Evolutionary conservation across 495 filamentous ascomycete genomes (phyloP).

Genomic region (Hypoxylon crocopeplum): DNA sequence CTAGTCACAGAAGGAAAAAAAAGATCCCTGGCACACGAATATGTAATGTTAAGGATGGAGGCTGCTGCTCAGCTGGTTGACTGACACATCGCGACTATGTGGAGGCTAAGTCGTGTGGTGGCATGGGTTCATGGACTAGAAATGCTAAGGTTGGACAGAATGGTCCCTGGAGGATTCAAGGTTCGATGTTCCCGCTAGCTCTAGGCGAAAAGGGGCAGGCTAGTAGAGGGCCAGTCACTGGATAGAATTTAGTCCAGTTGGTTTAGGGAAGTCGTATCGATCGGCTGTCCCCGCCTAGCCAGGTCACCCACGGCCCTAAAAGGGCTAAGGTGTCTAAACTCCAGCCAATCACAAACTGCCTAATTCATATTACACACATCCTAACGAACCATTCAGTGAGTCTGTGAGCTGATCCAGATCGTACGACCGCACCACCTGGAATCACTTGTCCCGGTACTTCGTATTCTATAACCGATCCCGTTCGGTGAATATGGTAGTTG

Average conservation of each 20-base stretch:
- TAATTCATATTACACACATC: slow-evolving; percentile 33
- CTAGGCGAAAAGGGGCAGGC: slow-evolving; percentile 12
- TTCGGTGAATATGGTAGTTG: slow-evolving; percentile 13
- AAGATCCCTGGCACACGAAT: slow-evolving; percentile 3
- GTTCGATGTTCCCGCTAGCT: too few species aligned
- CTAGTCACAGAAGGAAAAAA: slow-evolving; percentile 4
- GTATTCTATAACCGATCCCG: not conserved
- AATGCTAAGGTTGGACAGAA: not conserved
- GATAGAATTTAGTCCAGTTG: not conserved
- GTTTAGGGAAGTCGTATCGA: slow-evolving; percentile 8
- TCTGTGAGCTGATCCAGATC: slow-evolving; percentile 36
- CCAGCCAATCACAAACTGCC: slow-evolving; percentile 6
- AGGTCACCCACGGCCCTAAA: slow-evolving; percentile 31
- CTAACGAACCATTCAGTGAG: slow-evolving; percentile 25
- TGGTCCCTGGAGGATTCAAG: too few species aligned
- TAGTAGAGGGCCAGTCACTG: not conserved
- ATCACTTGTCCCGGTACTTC: slow-evolving; percentile 24
- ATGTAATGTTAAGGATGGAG: not conserved
- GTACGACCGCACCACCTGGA: slow-evolving; percentile 34
- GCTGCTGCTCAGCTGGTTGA: too few species aligned
- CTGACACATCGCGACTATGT: too few species aligned
- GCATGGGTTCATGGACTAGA: not conserved
- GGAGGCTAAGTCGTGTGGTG: too few species aligned
- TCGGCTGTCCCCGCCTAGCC: slow-evolving; percentile 31
- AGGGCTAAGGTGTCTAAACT: slow-evolving; percentile 1